Evolutionary conservation across 306 rosid species (phyloP).

Genomic region (Cicer bijugum): DNA sequence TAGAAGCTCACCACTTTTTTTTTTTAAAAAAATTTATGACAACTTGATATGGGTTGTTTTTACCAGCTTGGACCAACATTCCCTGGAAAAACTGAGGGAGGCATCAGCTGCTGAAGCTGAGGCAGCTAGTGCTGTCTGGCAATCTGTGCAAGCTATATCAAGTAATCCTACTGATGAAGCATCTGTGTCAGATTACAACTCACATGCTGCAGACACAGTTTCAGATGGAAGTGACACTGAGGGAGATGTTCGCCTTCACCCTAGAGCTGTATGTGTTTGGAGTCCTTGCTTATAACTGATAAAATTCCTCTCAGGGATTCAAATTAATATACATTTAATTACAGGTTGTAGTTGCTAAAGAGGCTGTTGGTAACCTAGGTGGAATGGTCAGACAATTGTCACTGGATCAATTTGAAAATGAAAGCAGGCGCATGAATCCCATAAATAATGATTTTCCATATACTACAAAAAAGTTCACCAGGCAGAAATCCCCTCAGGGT

Average conservation of each 20-base stretch:
- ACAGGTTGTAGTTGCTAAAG: constrained; percentile 99
- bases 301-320: constrained; percentile 42
- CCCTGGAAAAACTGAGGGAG: constrained; percentile 94
- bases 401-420: constrained; percentile 98
- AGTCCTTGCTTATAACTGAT: constrained; percentile 36
- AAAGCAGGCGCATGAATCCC: constrained; percentile 98
- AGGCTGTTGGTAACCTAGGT: constrained; percentile 92
- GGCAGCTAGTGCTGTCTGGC: constrained; percentile 98
- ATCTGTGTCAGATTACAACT: constrained; percentile 79
- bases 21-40: constrained; percentile 34
- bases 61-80: constrained; percentile 79
- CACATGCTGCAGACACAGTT: constrained; percentile 77
- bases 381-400: constrained; percentile 99
- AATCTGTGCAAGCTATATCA: constrained; percentile 71
- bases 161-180: constrained; percentile 73
- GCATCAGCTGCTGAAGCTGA: constrained; percentile 99
- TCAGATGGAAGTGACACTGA: constrained; percentile 96
- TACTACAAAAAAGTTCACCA: constrained; percentile 78
- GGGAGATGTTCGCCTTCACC: constrained; percentile 98
- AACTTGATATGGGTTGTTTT: constrained; percentile 33
- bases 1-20: constrained; percentile 30
- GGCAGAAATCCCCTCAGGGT: constrained; percentile 98
- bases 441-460: constrained; percentile 71
- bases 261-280: constrained; percentile 85
- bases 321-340: constrained; percentile 46